Evolutionary conservation across 305 asterid species (phyloP).

Genomic region (Andrographis paniculata): DNA sequence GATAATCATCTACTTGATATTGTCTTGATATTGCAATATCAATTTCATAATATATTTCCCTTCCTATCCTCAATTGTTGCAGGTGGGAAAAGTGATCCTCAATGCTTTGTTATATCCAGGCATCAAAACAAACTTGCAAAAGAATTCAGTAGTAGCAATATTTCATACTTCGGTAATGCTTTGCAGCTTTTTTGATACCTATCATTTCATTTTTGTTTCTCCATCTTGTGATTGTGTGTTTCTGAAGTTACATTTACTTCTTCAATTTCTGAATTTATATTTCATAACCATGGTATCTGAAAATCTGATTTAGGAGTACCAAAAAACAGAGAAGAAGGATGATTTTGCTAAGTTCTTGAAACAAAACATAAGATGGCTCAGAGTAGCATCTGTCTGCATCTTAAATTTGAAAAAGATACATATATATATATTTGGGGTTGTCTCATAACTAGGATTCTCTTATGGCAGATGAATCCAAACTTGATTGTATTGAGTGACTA

Average conservation of each 20-base stretch:
- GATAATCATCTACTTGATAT: no score
- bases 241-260: neutral
- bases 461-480: no score
- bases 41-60: constrained; percentile 13
- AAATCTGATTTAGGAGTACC: no score
- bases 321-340: neutral
- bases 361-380: no score
- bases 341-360: constrained; percentile 1
- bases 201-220: neutral
- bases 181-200: constrained; percentile 11
- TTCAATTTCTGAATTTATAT: constrained; percentile 3
- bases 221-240: constrained; percentile 3
- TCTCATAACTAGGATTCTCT: no score
- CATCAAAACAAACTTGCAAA: constrained; percentile 77
- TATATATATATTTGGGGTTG: no score
- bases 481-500: no score
- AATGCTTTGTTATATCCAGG: constrained; percentile 82
- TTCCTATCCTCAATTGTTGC: constrained; percentile 23
- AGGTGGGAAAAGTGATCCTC: constrained; percentile 81
- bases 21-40: no score
- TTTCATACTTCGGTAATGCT: constrained; percentile 75
- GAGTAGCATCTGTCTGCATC: no score
- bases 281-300: no score
- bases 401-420: no score
- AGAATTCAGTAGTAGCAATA: constrained; percentile 65